Evolutionary conservation across 495 filamentous ascomycete genomes (phyloP).

Genomic region (Penicillium manginii): DNA sequence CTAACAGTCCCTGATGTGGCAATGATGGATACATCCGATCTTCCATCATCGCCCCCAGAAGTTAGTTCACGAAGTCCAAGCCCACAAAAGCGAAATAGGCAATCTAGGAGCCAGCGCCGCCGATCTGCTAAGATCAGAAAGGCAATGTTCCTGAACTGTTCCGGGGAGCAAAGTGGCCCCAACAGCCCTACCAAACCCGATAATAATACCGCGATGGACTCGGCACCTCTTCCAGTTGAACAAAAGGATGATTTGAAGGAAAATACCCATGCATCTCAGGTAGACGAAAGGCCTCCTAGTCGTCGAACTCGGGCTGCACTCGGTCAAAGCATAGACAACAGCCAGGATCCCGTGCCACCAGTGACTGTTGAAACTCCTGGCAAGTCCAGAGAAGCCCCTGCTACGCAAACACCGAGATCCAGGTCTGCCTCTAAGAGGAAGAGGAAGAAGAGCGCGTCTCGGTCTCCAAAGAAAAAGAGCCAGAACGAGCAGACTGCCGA

Average conservation of each 20-base stretch:
- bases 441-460: slow-evolving; percentile 3
- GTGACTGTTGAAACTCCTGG: slow-evolving; percentile 9
- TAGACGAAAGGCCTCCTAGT: slow-evolving; percentile 25
- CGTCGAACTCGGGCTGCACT: slow-evolving; percentile 38
- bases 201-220: neutral
- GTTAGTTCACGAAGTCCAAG: slow-evolving; percentile 32
- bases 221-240: neutral
- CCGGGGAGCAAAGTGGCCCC: slow-evolving; percentile 12
- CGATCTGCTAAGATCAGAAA: slow-evolving; percentile 24
- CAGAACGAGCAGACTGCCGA: neutral
- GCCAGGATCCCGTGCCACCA: neutral
- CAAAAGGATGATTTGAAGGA: slow-evolving; percentile 12
- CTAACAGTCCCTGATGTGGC: slow-evolving; percentile 21
- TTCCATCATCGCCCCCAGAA: slow-evolving; percentile 48
- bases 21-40: slow-evolving; percentile 28
- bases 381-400: neutral
- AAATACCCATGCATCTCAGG: slow-evolving; percentile 12
- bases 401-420: slow-evolving; percentile 9
- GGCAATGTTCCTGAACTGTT: slow-evolving; percentile 6
- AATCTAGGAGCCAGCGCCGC: slow-evolving; percentile 15
- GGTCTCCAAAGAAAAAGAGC: neutral
- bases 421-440: slow-evolving; percentile 16
- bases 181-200: slow-evolving; percentile 11
- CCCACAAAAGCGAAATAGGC: slow-evolving; percentile 18
- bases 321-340: slow-evolving; percentile 19